phyloP scores from a whole-genome alignment of 73 alveolate genomes.

The Paramecium pentaurelia region DNA sequence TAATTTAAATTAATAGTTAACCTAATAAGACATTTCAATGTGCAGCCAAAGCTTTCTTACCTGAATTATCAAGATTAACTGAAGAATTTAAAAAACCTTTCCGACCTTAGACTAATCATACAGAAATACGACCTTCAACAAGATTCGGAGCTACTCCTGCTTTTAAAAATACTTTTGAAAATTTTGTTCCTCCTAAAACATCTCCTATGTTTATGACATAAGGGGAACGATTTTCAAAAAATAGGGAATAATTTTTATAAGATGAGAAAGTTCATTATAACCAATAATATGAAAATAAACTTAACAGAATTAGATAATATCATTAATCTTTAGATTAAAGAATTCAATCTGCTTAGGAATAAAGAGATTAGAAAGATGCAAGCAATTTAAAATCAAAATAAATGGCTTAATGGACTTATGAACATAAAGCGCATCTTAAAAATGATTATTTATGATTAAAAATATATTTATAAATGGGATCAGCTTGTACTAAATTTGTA shows the following conservation, averaged over 20 bases:
- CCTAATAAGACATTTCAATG: conserved; percentile 28
- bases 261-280: not conserved
- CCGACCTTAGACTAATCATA: conserved; percentile 54
- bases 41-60: conserved; percentile 21
- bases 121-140: conserved; percentile 20
- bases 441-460: conserved; percentile 48
- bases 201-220: conserved; percentile 42
- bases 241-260: not conserved
- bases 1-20: conserved; percentile 38
- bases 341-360: conserved; percentile 15
- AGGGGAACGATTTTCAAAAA: conserved; percentile 44
- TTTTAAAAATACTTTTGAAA: conserved; percentile 51
- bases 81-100: conserved; percentile 48
- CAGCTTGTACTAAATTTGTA: not conserved
- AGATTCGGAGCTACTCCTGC: conserved; percentile 71
- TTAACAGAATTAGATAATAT: conserved; percentile 20
- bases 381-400: conserved; percentile 52
- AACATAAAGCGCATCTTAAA: conserved; percentile 48
- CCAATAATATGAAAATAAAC: not conserved
- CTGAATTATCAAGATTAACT: conserved; percentile 22
- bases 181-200: conserved; percentile 34
- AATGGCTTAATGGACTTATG: conserved; percentile 61
- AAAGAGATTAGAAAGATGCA: conserved; percentile 2
- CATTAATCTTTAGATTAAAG: conserved; percentile 3
- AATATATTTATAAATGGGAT: not conserved